Evolutionary conservation across 495 filamentous ascomycete genomes (phyloP).

Genomic region (Echria macrotheca): DNA sequence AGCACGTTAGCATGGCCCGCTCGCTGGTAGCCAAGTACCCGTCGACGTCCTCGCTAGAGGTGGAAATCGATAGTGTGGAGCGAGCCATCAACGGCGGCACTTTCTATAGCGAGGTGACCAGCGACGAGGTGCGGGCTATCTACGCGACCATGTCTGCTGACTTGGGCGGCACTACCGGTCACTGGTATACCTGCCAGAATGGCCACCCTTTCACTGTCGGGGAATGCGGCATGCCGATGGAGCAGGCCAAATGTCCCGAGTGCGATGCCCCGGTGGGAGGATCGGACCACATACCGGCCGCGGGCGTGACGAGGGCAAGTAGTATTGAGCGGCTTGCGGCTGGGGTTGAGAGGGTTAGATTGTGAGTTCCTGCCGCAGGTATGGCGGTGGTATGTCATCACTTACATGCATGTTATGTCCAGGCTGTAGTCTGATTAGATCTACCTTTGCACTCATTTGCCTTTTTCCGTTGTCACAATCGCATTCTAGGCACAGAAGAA

Average conservation of each 20-base stretch:
- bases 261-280: slow-evolving; percentile 60
- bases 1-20: slow-evolving; percentile 4
- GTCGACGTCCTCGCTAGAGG: slow-evolving; percentile 1
- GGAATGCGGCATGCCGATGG: slow-evolving; percentile 67
- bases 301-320: neutral
- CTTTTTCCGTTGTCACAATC: too few relatives aligned
- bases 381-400: too few relatives aligned
- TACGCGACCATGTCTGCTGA: slow-evolving; percentile 29
- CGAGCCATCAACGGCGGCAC: slow-evolving; percentile 49
- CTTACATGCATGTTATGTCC: too few relatives aligned
- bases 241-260: slow-evolving; percentile 58
- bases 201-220: slow-evolving; percentile 58
- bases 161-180: slow-evolving; percentile 22
- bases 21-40: slow-evolving; percentile 1
- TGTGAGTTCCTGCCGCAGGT: too few relatives aligned
- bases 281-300: slow-evolving; percentile 50
- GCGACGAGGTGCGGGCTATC: slow-evolving; percentile 26
- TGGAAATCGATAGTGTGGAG: slow-evolving; percentile 1
- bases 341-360: neutral
- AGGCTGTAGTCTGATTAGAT: too few relatives aligned
- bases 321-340: slow-evolving; percentile 5
- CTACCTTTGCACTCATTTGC: too few relatives aligned
- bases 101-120: slow-evolving; percentile 35
- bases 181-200: slow-evolving; percentile 33
- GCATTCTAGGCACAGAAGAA: too few relatives aligned